Evolutionary conservation across 345 rosid genomes (phyloP).

Genomic region (Dimocarpus longan): DNA sequence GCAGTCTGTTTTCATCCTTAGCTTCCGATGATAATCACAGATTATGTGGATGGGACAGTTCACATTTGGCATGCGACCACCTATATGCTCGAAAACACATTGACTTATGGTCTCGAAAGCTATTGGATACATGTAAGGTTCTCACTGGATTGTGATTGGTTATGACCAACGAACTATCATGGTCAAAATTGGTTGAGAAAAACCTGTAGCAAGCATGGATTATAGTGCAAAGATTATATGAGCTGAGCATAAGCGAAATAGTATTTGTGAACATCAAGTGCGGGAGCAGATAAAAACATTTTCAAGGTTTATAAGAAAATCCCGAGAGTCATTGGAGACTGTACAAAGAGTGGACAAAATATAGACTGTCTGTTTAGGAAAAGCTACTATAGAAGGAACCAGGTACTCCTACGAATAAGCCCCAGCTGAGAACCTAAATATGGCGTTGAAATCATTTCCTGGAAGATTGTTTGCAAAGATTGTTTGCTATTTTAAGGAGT

Average conservation of each 20-base stretch:
- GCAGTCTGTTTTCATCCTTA: constrained; percentile 85
- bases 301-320: too few relatives aligned
- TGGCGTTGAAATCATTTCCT: too few relatives aligned
- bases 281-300: constrained; percentile 59
- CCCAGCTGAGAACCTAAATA: too few relatives aligned
- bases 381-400: too few relatives aligned
- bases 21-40: constrained; percentile 87
- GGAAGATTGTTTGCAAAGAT: too few relatives aligned
- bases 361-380: too few relatives aligned
- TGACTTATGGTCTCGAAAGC: constrained; percentile 95
- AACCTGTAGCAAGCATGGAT: constrained; percentile 99
- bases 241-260: constrained; percentile 99
- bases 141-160: constrained; percentile 96
- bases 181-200: constrained; percentile 98
- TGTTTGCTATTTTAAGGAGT: too few relatives aligned
- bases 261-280: constrained; percentile 96
- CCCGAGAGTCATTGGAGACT: too few relatives aligned
- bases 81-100: constrained; percentile 77
- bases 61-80: constrained; percentile 92
- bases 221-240: constrained; percentile 94
- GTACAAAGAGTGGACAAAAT: too few relatives aligned
- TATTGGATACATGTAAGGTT: constrained; percentile 77
- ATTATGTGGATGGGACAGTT: constrained; percentile 93
- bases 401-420: too few relatives aligned
- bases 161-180: constrained; percentile 99